Base-by-base conservation (phyloP, 192 early-diverging fungal genomes). In the Geranomyces michiganensis region DNA sequence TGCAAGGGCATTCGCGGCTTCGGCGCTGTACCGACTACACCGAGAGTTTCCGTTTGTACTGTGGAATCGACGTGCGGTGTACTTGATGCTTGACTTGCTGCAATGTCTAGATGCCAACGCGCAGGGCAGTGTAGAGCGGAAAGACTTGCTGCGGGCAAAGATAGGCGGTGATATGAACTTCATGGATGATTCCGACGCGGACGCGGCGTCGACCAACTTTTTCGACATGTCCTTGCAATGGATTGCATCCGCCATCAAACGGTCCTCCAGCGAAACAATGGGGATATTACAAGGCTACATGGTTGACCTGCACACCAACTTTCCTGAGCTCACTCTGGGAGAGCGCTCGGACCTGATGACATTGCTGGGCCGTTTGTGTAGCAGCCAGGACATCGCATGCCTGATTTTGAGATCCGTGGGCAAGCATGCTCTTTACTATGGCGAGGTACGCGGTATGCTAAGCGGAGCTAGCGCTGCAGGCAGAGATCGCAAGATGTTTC, bases 81-180 rank as follows among this genome's bases (percentile, higher is more conserved):
- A 81, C 44, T 82, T 90, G 17, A 82, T 95, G 63, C 76, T 99
- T 26, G 96, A 99, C 78, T 73, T 96, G 14, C 84, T 95, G 30
- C 44, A 72, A 62, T 79, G 62, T 26, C 36, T 78, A 24, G 74
- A 63, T 74, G 41, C 49, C 13, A 27, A 47, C 13, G 71, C 74
- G 82, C 51, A 88, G 88, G 64, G 90, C 90, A 70, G 88, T 89
- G 41, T 27, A 15, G 36, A 41, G 21, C 47, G 68, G 15, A 62
- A 26, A 56, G 59, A 55, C 14, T 31, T 75, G 2, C 58, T 82
- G 55, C 45, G 53, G 13, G 60, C 15, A 5, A 78, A 77, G 48
- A 31, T 82, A 3, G 70, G 62, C 7, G 60, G 68, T 29, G 67
- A 77, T 10, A 55, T 84, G 29, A 26, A 32, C 19, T 82, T 82